Evolutionary conservation across 768 basidiomycete genomes (phyloP), one percentile per base, ranked within the genome.

Genomic region (Mrakia frigida): DNA sequence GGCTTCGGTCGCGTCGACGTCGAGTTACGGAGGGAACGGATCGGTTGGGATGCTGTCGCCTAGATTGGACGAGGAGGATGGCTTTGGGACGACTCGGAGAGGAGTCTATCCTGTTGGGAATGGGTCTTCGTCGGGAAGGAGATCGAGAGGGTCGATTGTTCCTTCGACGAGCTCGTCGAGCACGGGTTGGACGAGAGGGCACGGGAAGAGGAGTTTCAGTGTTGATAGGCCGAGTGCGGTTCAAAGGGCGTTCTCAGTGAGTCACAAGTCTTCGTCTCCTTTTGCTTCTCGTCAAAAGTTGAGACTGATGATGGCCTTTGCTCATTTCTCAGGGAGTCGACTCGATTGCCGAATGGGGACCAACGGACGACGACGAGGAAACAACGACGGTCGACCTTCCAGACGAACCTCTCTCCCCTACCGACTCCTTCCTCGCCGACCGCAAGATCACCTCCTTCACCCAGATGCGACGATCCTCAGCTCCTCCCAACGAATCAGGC

Each of bases 321-420:
- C 28, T 53, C 35, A 2, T 16, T 46, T n/a, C 33, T 28, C 79
- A 81, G 70, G 80, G 80, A 31, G 81, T 82, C 9, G 82, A 79
- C 46, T 78, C 82, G 0, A 83, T 83, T 37, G 82, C 82, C 33
- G 82, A 83, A 61, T 78, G 80, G 78, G 56, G 79, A 21, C 33
- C 73, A 9, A 77, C 77, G 16, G 77, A 73, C 23, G 70, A 74
- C 59, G 77, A 69, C 18, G 74, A 77, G 21, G 71, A 31, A 14
- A 60, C 46, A 18, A 50, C 46, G 14, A 16, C 43, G 3, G 61
- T 52, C n/a, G 56, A 67, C 1, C 65, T 69, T 43, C 56, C 37
- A 25, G 79, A 79, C 65, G 79, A 79, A 60, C 80, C 81, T 16
- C 53, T 77, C 11, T 81, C 80, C 79, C 46, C 74, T 77, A 61